These are phyloP conservation scores for Penicillium crustosum DNA, from an alignment of 2,329 filamentous ascomycete genomes.

Conservation along the genomic window DNA sequence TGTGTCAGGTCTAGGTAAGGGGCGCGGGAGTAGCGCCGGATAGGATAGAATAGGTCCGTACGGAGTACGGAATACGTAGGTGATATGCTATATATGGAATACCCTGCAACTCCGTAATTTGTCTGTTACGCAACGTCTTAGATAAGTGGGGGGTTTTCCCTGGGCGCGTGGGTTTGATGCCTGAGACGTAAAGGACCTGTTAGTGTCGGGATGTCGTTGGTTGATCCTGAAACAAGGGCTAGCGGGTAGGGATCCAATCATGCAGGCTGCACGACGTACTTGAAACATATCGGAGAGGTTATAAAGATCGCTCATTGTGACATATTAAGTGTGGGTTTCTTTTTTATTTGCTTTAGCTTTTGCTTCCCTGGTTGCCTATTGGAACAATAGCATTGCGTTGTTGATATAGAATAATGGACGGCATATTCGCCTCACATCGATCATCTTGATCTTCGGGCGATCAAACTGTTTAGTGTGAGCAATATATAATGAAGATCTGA, in stretches of 20 bases:
- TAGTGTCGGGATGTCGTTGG: slow-evolving; percentile 3
- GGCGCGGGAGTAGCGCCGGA: slow-evolving; percentile 3
- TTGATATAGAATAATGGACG: neutral
- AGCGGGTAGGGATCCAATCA: slow-evolving; percentile 23
- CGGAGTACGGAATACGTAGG: neutral
- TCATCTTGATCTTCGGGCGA: slow-evolving; percentile 3
- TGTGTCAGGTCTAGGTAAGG: slow-evolving; percentile 14
- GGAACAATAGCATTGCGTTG: neutral
- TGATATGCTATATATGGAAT: neutral
- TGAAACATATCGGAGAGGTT: slow-evolving; percentile 13
- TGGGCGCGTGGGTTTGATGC: slow-evolving; percentile 18
- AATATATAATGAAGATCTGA: neutral
- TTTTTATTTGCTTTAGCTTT: neutral
- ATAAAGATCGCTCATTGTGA: neutral
- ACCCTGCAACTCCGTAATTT: slow-evolving; percentile 15
- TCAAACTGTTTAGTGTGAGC: neutral
- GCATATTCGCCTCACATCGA: neutral
- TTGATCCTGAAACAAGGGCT: slow-evolving; percentile 21
- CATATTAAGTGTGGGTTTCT: neutral
- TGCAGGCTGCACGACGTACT: neutral
- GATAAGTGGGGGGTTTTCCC: slow-evolving; percentile 13
- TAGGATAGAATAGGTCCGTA: neutral
- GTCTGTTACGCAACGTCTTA: slow-evolving; percentile 17
- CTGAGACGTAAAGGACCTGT: neutral
- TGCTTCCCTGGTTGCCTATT: neutral